These are phyloP conservation scores for Ganoderma leucocontextum DNA, from an alignment of 1,284 basidiomycete species.

Conservation along the genomic window DNA sequence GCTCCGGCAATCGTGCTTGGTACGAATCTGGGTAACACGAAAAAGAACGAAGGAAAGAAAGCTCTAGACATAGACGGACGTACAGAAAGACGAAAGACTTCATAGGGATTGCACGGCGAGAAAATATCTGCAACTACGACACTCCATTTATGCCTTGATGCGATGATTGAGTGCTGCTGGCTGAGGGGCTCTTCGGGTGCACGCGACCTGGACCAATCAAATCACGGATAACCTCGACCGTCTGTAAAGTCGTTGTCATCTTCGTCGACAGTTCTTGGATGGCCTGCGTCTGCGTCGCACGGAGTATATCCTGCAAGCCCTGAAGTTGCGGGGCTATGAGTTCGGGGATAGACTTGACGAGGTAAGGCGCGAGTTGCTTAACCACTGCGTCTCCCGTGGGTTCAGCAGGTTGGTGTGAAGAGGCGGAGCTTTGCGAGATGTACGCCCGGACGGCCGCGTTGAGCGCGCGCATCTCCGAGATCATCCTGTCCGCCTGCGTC, in stretches of 20 bases:
- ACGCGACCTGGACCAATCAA: constrained; percentile 13
- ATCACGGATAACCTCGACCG: constrained; percentile 20
- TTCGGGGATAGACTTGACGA: constrained; percentile 24
- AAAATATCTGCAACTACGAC: neutral
- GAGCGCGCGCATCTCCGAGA: constrained; percentile 30
- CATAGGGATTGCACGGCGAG: neutral
- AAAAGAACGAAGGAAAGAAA: neutral
- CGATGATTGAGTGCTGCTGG: neutral
- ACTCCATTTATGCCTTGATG: neutral
- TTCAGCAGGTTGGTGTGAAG: neutral
- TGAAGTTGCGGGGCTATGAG: constrained; percentile 25
- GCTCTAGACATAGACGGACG: neutral
- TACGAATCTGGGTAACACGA: neutral
- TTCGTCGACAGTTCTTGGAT: constrained; percentile 24
- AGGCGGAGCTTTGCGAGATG: constrained; percentile 20
- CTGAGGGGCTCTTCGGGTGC: neutral
- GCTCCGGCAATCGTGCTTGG: neutral
- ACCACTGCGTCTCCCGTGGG: constrained; percentile 19
- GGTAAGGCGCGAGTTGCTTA: constrained; percentile 22
- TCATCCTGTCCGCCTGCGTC: constrained; percentile 27
- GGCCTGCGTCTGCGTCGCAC: constrained; percentile 20
- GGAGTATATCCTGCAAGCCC: constrained; percentile 18
- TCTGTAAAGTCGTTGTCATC: constrained; percentile 23
- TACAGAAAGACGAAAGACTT: neutral
- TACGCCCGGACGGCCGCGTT: constrained; percentile 31